Percentiles rank a stretch among this genome's conserved stretches.
Conservation (phyloP, 345 rosid genomes). For the Xanthoceras sorbifolium region DNA sequence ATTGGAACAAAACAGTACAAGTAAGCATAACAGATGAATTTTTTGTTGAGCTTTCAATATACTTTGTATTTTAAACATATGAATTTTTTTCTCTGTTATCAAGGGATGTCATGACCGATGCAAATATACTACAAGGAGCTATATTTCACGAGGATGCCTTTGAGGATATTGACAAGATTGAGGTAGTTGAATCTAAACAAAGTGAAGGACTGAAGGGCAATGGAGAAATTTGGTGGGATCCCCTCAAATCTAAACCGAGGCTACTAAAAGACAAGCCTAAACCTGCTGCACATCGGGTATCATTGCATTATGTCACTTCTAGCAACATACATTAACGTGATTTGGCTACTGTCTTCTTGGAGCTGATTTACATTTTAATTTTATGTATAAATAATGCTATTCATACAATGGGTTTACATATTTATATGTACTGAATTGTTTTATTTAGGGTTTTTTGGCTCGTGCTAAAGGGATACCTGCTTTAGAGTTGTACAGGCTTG, state of each 20-base stretch:
- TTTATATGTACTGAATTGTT: background rate
- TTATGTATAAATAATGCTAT: background rate
- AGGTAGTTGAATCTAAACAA: constrained; percentile 43
- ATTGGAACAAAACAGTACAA: constrained; percentile 93
- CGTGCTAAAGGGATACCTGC: constrained; percentile 99
- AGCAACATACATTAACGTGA: background rate
- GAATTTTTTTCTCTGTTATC: constrained; percentile 21
- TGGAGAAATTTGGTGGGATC: constrained; percentile 44
- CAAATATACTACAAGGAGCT: constrained; percentile 90
- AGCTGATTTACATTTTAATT: background rate
- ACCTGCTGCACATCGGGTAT: constrained; percentile 98
- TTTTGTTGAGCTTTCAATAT: background rate
- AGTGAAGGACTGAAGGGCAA: constrained; percentile 46
- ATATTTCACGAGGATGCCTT: constrained; percentile 78
- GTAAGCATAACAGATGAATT: constrained; percentile 45
- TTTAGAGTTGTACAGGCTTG: constrained; percentile 90
- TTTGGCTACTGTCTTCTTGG: constrained; percentile 8
- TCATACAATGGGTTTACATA: background rate
- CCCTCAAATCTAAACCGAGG: constrained; percentile 56
- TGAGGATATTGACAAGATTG: constrained; percentile 45
- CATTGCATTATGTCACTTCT: constrained; percentile 18
- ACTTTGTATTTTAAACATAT: constrained; percentile 8
- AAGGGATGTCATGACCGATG: constrained; percentile 96
- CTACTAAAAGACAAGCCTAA: constrained; percentile 57
- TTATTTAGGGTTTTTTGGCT: constrained; percentile 82